Evolutionary conservation across 1,284 basidiomycete species (phyloP), one percentile per base, ranked within the genome.

Genomic region (Ganoderma multipileum): DNA sequence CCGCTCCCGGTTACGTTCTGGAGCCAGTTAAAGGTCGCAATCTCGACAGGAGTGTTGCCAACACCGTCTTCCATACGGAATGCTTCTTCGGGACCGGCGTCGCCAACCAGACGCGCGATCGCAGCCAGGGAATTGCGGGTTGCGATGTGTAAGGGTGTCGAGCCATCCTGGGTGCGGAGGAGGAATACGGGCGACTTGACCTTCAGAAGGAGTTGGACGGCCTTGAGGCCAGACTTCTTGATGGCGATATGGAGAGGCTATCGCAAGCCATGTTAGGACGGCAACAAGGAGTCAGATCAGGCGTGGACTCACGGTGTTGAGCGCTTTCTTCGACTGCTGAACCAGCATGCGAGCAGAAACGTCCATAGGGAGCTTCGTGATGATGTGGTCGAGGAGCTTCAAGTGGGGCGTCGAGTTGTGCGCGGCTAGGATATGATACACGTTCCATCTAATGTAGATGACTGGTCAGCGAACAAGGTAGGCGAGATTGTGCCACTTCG

Each of bases 201-300:
- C 2, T 77, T 72, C 23, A 85, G 72, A 39, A 88, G 76, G 14
- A 80, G 61, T 14, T 63, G 75, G 50, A 83, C 79, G 2, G 80
- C 66, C 1, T 72, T 66, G 2, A 76, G 71, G 8, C 71, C 63
- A 0, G 76, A 76, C 2, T 52, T 63, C 67, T 83, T 83, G 14
- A 85, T 82, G 1, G 86, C 85, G 23, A 87, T 54, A 72, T 85
- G 85, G 2, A 88, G 76, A 23, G 87, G 86, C 87, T 88, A 64
- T n/a, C 0, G 57, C 12, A 28, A 50, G 7, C 4, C 7, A 2
- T 26, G 33, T 41, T 14, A 28, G 42, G 14, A 30, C 61, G 16
- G n/a, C 16, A 18, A 18, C 1, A 30, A 12, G 28, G 4, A 28
- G 33, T 26, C 23, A 16, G 3, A 30, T 18, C 9, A 26, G 44